Evolutionary conservation across 352 stramenopile genomes (phyloP).

Genomic region (Phytophthora brassicae): DNA sequence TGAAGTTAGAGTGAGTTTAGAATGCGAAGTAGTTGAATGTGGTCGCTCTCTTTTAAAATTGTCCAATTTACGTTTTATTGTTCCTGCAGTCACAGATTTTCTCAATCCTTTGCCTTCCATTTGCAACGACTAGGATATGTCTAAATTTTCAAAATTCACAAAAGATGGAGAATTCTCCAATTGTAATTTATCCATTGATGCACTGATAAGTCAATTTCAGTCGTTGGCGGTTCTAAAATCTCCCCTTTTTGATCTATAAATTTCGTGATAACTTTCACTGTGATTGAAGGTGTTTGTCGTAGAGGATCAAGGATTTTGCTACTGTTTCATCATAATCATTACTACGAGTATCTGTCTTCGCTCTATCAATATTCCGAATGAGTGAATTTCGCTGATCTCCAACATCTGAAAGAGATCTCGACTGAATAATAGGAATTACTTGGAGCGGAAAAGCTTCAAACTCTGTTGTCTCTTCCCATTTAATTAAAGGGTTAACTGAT

Average conservation of each 20-base stretch:
- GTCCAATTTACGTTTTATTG: not conserved
- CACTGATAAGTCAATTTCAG: not conserved
- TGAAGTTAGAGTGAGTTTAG: not conserved
- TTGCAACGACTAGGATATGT: too few species aligned
- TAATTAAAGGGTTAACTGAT: slow-evolving; percentile 13
- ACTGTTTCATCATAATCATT: not conserved
- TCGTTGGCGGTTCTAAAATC: not conserved
- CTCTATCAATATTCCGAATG: not conserved
- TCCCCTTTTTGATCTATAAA: slow-evolving; percentile 4
- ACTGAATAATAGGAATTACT: slow-evolving; percentile 5
- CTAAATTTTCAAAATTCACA: slow-evolving; percentile 10
- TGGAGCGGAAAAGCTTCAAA: slow-evolving; percentile 26
- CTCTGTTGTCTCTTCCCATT: slow-evolving; percentile 20
- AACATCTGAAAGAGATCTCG: not conserved
- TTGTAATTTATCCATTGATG: not conserved
- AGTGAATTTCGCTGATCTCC: not conserved
- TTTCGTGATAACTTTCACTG: slow-evolving; percentile 22
- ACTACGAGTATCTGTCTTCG: not conserved
- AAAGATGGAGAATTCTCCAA: slow-evolving; percentile 6
- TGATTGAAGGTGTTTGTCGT: slow-evolving; percentile 15
- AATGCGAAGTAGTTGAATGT: not conserved
- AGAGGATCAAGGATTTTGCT: not conserved
- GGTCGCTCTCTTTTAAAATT: not conserved
- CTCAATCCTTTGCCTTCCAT: slow-evolving; percentile 15
- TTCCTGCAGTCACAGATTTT: not conserved